Conservation (phyloP, 306 rosid genomes). For the Oemleria cerasiformis region DNA sequence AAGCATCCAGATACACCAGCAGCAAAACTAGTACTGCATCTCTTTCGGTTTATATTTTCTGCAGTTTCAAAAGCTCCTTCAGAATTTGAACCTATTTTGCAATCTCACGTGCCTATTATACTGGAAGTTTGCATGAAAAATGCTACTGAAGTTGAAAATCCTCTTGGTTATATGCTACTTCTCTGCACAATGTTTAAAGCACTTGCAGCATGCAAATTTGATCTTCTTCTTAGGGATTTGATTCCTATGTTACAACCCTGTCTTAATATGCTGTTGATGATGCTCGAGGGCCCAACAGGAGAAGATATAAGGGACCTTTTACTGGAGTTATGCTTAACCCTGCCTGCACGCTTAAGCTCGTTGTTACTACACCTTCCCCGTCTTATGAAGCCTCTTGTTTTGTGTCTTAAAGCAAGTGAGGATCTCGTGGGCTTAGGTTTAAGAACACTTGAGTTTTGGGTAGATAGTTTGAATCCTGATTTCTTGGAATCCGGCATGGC, state of each 20-base stretch:
- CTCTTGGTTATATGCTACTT: slow-evolving; percentile 94
- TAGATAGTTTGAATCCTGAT: slow-evolving; percentile 97
- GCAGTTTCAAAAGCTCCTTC: slow-evolving; percentile 95
- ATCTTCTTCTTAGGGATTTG: slow-evolving; percentile 89
- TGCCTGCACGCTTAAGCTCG: slow-evolving; percentile 97
- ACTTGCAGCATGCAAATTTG: slow-evolving; percentile 89
- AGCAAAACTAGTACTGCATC: slow-evolving; percentile 87
- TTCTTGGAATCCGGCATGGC: slow-evolving; percentile 99
- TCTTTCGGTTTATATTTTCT: slow-evolving; percentile 81
- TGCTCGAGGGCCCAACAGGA: slow-evolving; percentile 95
- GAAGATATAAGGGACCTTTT: slow-evolving; percentile 95
- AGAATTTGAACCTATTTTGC: slow-evolving; percentile 95
- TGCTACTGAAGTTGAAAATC: slow-evolving; percentile 90
- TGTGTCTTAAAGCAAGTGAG: slow-evolving; percentile 84
- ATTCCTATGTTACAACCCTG: slow-evolving; percentile 92
- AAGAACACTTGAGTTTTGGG: slow-evolving; percentile 97
- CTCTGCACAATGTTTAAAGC: slow-evolving; percentile 82
- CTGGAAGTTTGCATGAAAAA: slow-evolving; percentile 95
- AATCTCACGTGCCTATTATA: slow-evolving; percentile 89
- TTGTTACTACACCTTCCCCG: slow-evolving; percentile 85
- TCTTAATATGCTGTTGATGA: slow-evolving; percentile 87
- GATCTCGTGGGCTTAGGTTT: slow-evolving; percentile 89
- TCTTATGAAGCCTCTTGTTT: slow-evolving; percentile 95
- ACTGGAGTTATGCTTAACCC: slow-evolving; percentile 90
- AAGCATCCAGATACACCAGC: slow-evolving; percentile 86